A percentile compares a stretch with the other conserved stretches of the same genome.
Evolutionary conservation across 2,329 filamentous ascomycete species (phyloP).

Genomic region (Hymenoscyphus repandus): DNA sequence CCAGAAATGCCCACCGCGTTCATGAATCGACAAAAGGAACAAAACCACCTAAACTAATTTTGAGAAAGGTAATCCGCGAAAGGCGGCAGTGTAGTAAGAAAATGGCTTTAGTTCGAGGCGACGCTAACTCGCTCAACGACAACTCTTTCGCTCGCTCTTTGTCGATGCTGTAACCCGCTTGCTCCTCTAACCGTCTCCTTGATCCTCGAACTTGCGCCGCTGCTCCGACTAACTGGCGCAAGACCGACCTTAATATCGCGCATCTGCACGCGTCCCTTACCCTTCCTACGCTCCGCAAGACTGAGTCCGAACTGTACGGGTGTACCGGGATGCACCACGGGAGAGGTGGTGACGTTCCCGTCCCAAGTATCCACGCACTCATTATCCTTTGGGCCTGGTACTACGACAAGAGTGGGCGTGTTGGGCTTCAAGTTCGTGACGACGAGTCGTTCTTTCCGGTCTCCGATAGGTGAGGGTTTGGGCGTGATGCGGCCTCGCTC

Average conservation of each 20-base stretch:
- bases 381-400: constrained; percentile 11
- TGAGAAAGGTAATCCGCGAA: background rate
- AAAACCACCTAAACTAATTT: background rate
- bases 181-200: constrained; percentile 26
- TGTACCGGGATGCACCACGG: background rate
- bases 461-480: background rate
- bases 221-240: constrained; percentile 20
- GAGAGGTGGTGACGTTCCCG: constrained; percentile 4
- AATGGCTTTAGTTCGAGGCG: constrained; percentile 8
- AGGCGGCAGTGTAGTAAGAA: background rate
- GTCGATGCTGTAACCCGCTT: constrained; percentile 35
- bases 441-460: constrained; percentile 9
- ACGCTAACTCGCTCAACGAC: constrained; percentile 40
- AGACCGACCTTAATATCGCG: constrained; percentile 23
- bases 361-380: constrained; percentile 13
- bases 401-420: constrained; percentile 26
- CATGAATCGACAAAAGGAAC: background rate
- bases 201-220: background rate
- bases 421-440: constrained; percentile 18
- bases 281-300: constrained; percentile 32
- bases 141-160: constrained; percentile 49
- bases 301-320: constrained; percentile 3
- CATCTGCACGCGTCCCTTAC: constrained; percentile 2
- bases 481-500: constrained; percentile 6
- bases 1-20: background rate